Percentiles rank a stretch among this genome's conserved stretches.
phyloP scores from a whole-genome alignment of 1,284 basidiomycete genomes.

The Cryptococcus sp. region DNA sequence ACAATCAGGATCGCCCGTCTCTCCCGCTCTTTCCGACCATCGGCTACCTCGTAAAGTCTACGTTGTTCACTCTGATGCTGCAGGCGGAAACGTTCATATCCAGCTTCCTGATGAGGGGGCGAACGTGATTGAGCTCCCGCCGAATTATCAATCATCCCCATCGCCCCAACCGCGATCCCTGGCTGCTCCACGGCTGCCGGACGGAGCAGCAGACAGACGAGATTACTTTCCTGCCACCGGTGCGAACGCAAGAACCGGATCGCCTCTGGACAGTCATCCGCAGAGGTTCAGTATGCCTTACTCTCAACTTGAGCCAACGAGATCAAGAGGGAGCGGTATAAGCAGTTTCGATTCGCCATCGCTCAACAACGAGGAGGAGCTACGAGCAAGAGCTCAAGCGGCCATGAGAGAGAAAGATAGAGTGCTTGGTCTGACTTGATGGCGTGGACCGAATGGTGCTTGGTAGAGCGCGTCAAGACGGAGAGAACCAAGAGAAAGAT shows the following conservation, averaged over 20 bases:
- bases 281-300: neutral
- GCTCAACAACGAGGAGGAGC: constrained; percentile 21
- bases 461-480: no score
- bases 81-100: constrained; percentile 29
- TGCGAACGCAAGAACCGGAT: no score
- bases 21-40: neutral
- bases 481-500: no score
- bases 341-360: neutral
- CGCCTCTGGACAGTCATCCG: no score
- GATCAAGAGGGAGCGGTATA: neutral
- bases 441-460: neutral
- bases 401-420: constrained; percentile 25
- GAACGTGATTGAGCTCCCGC: constrained; percentile 33
- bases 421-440: neutral
- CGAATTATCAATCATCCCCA: constrained; percentile 16
- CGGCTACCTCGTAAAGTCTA: constrained; percentile 24
- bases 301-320: neutral
- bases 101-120: constrained; percentile 22
- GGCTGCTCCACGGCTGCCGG: neutral
- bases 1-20: constrained; percentile 8
- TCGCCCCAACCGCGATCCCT: neutral
- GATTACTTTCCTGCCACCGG: neutral
- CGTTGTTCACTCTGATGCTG: constrained; percentile 35
- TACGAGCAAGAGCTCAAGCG: constrained; percentile 30
- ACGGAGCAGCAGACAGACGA: neutral